Evolutionary conservation across 805 yeast genomes (phyloP), one percentile per base, ranked within the genome.

Genomic region (Naumovozyma castellii): DNA sequence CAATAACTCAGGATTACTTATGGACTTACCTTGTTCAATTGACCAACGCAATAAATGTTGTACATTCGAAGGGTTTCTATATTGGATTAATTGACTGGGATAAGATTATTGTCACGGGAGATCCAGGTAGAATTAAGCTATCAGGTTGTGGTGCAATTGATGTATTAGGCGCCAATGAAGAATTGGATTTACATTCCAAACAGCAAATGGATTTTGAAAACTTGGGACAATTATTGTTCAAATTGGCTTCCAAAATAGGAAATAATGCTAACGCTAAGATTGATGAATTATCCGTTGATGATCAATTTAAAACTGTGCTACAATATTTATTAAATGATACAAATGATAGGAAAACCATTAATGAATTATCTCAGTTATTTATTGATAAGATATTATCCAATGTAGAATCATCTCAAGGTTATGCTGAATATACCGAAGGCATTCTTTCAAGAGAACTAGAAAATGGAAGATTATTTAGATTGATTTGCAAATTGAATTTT

Each of bases 21-120:
- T 86, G 97, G 96, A 63, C 66, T 27, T 84, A 86, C 50, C 59
- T 83, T 38, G 71, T 79, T 14, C 97, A 92, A 63, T 61, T 92
- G 25, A 67, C 80, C 2, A 72, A 74, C 49, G 96, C 88, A 0
- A 54, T 85, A 18, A 61, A 68, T n/a, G 68, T 73, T 4, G 70
- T 81, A 12, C 97, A 90, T 64, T 65, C 68, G 2, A 65, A 68
- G n/a, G 75, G 75, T 0, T 63, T 90, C 38, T 49, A 45, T 14
- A 41, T 59, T 2, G 80, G 80, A 2, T 73, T 90, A 37, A 57
- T 84, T 13, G 75, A 80, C 41, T 69, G 80, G 47, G 72, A 78
- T 27, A 84, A 84, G 49, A 73, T 92, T 18, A 71, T 90, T 31
- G 71, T 85, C 1, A 81, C 94, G 1, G 76, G 77, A 41, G 73